Conservation (phyloP, 768 basidiomycete species). For the Obba rivulosa region DNA sequence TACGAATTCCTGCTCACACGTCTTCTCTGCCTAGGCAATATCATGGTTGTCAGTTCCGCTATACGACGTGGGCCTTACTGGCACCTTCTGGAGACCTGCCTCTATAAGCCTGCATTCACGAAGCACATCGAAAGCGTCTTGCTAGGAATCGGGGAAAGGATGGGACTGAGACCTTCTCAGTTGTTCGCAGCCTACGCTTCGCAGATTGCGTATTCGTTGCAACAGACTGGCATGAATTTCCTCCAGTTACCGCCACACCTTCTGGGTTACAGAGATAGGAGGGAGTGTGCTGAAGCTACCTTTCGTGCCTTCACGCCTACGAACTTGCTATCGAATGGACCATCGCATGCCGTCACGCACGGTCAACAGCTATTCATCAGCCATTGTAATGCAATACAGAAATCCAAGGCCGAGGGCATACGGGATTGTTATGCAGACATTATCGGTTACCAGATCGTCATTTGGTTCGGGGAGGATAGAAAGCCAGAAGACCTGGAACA, state of each 20-base stretch:
- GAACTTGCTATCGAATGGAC: constrained; percentile 49
- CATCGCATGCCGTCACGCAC: constrained; percentile 20
- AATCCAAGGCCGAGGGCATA: constrained; percentile 44
- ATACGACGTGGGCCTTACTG: constrained; percentile 81
- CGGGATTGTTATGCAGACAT: constrained; percentile 64
- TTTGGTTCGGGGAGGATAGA: constrained; percentile 33
- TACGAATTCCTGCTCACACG: constrained; percentile 75
- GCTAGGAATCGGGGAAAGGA: constrained; percentile 51
- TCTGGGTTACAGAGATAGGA: constrained; percentile 69
- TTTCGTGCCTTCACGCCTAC: constrained; percentile 65
- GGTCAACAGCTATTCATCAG: constrained; percentile 46
- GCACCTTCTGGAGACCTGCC: constrained; percentile 75
- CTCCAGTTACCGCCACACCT: constrained; percentile 60
- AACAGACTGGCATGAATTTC: constrained; percentile 43
- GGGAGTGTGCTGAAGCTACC: constrained; percentile 60
- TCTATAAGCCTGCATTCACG: constrained; percentile 35
- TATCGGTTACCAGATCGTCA: constrained; percentile 55
- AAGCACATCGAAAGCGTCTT: constrained; percentile 47
- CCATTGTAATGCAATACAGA: constrained; percentile 60
- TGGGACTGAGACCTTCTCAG: constrained; percentile 60
- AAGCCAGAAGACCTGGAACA: constrained; percentile 27
- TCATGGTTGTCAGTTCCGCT: constrained; percentile 72
- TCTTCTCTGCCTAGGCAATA: constrained; percentile 65
- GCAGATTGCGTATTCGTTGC: constrained; percentile 68
- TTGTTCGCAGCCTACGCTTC: constrained; percentile 78